A percentile compares a stretch with the other conserved stretches of the same genome.
Evolutionary conservation across 2,329 filamentous ascomycete genomes (phyloP).

Genomic region (Ceratocystis ficicola): DNA sequence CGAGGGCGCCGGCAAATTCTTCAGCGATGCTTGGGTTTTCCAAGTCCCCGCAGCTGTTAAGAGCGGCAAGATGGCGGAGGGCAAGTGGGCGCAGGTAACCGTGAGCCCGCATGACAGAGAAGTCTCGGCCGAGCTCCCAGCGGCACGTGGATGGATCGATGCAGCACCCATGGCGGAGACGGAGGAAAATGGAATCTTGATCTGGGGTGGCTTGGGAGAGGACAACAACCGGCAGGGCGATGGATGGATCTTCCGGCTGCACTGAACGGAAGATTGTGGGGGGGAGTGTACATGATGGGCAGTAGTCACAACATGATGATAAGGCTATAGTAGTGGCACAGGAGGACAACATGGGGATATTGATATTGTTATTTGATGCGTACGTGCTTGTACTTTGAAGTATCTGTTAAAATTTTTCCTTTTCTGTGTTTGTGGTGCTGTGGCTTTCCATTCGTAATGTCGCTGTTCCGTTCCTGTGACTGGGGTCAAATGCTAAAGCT

Average conservation of each 20-base stretch:
- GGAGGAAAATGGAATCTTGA: slow-evolving; percentile 46
- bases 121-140: slow-evolving; percentile 38
- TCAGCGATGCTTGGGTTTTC: slow-evolving; percentile 52
- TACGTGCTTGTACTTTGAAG: slow-evolving; percentile 14
- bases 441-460: slow-evolving; percentile 14
- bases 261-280: slow-evolving; percentile 23
- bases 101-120: slow-evolving; percentile 41
- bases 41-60: slow-evolving; percentile 42
- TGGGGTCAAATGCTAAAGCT: slow-evolving; percentile 3
- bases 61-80: slow-evolving; percentile 40
- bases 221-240: slow-evolving; percentile 43
- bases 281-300: not conserved
- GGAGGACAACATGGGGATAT: not conserved
- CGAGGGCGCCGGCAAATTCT: slow-evolving; percentile 42
- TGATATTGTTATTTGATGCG: slow-evolving; percentile 3
- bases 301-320: not conserved
- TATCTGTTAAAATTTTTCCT: slow-evolving; percentile 21
- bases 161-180: slow-evolving; percentile 45
- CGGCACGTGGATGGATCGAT: slow-evolving; percentile 45
- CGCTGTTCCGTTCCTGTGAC: slow-evolving; percentile 8
- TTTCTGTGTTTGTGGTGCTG: slow-evolving; percentile 15
- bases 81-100: slow-evolving; percentile 44
- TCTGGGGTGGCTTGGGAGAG: slow-evolving; percentile 48
- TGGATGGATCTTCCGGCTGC: slow-evolving; percentile 52
- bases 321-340: not conserved